Evolutionary conservation across 805 yeast species (phyloP).

Genomic region (Yamadazyma kitorensis): DNA sequence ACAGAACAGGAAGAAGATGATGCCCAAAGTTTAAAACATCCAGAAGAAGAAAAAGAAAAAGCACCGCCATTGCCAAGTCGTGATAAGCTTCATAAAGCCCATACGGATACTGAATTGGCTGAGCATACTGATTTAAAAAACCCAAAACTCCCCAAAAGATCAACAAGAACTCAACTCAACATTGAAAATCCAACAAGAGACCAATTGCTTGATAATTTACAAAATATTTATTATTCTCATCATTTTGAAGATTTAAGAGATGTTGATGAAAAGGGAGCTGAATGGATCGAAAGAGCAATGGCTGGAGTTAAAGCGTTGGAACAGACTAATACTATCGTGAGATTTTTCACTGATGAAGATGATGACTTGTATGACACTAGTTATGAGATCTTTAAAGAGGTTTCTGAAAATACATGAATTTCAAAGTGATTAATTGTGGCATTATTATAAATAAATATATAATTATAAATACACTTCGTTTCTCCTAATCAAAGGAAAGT

Average conservation of each 20-base stretch:
- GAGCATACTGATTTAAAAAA: background rate
- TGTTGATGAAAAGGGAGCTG: constrained; percentile 35
- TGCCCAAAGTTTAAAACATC: background rate
- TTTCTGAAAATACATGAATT: constrained; percentile 11
- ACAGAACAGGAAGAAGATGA: background rate
- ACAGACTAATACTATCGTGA: constrained; percentile 25
- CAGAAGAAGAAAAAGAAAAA: background rate
- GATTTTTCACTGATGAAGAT: constrained; percentile 36
- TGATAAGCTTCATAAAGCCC: constrained; percentile 7
- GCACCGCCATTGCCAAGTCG: constrained; percentile 30
- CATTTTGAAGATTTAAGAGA: constrained; percentile 24
- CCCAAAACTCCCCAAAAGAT: constrained; percentile 12
- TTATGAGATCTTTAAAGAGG: constrained; percentile 11
- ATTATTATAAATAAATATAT: too few relatives aligned
- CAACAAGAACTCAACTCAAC: constrained; percentile 3
- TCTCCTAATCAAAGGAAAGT: too few relatives aligned
- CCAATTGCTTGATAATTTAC: constrained; percentile 12
- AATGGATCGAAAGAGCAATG: constrained; percentile 34
- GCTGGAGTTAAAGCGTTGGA: constrained; percentile 26
- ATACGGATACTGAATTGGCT: constrained; percentile 7
- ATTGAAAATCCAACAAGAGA: constrained; percentile 13
- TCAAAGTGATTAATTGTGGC: constrained; percentile 2
- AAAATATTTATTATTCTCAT: constrained; percentile 14
- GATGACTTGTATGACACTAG: constrained; percentile 26
- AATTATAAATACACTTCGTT: too few relatives aligned